Conservation (phyloP, 2,329 filamentous ascomycete genomes). For the Claviceps africana region DNA sequence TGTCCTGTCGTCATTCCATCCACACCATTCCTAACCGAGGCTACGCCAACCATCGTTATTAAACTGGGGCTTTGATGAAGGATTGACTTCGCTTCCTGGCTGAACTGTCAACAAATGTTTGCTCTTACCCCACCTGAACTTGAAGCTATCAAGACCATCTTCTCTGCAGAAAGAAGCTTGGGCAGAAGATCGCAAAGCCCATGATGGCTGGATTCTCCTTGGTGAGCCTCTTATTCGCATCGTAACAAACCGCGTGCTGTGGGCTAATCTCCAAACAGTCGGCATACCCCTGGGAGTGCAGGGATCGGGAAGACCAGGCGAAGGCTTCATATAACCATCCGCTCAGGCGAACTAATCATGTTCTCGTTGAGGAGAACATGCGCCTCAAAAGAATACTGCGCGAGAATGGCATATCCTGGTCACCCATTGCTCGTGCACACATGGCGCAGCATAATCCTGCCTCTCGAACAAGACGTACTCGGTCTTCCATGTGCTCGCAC, state of each 20-base stretch:
- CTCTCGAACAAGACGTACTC: slow-evolving; percentile 20
- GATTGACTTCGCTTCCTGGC: not conserved
- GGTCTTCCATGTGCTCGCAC: slow-evolving; percentile 15
- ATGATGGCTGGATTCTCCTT: not conserved
- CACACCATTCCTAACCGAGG: not conserved
- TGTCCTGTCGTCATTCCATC: not conserved
- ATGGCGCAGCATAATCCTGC: slow-evolving; percentile 18
- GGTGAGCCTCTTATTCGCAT: not conserved
- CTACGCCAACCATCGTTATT: not conserved
- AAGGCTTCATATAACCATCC: slow-evolving; percentile 33
- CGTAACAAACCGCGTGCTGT: not conserved
- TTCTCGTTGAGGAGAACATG: slow-evolving; percentile 34
- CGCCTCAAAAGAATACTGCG: slow-evolving; percentile 36
- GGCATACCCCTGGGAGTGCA: slow-evolving; percentile 33
- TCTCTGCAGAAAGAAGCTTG: not conserved
- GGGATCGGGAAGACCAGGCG: slow-evolving; percentile 37
- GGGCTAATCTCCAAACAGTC: slow-evolving; percentile 7
- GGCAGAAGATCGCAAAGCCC: not conserved
- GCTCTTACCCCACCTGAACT: not conserved
- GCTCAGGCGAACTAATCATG: slow-evolving; percentile 31
- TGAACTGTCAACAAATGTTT: not conserved
- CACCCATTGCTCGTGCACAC: slow-evolving; percentile 21
- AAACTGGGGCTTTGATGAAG: not conserved
- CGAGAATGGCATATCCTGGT: slow-evolving; percentile 39
- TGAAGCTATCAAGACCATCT: not conserved